phyloP scores from a whole-genome alignment of 805 yeast species.

The Candida piceae region DNA sequence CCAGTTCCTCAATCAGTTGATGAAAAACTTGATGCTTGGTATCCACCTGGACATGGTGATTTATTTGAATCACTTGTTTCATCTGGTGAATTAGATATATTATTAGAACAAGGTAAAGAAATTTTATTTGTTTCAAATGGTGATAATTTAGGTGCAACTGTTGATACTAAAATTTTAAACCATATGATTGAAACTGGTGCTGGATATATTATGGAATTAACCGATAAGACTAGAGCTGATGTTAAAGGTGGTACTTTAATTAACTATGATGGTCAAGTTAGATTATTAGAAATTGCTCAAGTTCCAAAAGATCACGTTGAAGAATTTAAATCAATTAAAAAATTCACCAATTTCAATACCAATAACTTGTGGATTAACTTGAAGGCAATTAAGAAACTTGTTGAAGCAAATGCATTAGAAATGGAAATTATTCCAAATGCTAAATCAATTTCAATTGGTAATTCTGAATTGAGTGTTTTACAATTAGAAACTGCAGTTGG shows the following conservation, averaged over 20 bases:
- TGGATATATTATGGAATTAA: constrained; percentile 96
- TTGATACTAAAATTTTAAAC: constrained; percentile 80
- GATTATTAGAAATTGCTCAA: constrained; percentile 94
- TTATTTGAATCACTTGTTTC: constrained; percentile 84
- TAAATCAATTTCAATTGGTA: constrained; percentile 76
- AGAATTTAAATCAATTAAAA: constrained; percentile 96
- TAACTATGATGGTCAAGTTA: constrained; percentile 90
- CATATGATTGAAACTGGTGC: constrained; percentile 91
- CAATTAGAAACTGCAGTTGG: constrained; percentile 99
- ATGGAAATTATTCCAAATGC: constrained; percentile 95
- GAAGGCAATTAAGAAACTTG: constrained; percentile 87
- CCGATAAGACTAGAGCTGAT: constrained; percentile 98
- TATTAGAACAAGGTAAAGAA: constrained; percentile 92
- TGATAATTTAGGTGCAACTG: constrained; percentile 98
- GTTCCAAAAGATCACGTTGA: constrained; percentile 98
- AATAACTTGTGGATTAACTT: constrained; percentile 97
- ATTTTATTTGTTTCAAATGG: constrained; percentile 94
- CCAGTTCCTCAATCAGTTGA: constrained; percentile 82
- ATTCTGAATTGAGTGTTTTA: constrained; percentile 73
- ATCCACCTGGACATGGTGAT: constrained; percentile 99
- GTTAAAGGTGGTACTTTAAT: constrained; percentile 99
- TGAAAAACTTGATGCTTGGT: constrained; percentile 85
- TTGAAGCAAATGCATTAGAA: constrained; percentile 74
- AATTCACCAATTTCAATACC: constrained; percentile 97
- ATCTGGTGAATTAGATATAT: constrained; percentile 87